These are phyloP conservation scores for Neonectria sp. DNA, from an alignment of 2,329 filamentous ascomycete species.

Conservation along the genomic window DNA sequence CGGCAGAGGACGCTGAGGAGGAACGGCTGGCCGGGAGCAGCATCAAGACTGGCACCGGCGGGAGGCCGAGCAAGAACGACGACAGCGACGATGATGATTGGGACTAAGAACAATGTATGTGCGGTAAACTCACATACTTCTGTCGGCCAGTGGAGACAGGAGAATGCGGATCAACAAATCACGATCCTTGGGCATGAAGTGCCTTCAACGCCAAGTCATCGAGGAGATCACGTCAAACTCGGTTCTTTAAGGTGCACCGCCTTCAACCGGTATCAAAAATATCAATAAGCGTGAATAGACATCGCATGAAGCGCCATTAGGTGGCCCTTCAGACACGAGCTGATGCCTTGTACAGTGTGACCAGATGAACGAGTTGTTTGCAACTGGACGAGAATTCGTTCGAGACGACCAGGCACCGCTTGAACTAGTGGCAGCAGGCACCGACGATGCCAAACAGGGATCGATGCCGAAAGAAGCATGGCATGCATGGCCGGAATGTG, in stretches of 20 bases:
- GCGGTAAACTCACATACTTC: constrained; percentile 11
- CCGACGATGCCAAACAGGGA: constrained; percentile 7
- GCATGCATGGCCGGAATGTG: constrained; percentile 1
- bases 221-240: neutral
- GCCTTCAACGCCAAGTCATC: constrained; percentile 8
- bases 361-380: too few relatives aligned
- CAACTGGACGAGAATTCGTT: neutral
- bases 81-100: constrained; percentile 74
- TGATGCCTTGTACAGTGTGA: constrained; percentile 21
- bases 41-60: constrained; percentile 66
- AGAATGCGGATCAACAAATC: constrained; percentile 11
- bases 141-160: constrained; percentile 7
- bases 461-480: neutral
- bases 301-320: neutral
- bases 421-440: constrained; percentile 9
- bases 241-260: constrained; percentile 3
- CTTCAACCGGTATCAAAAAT: neutral
- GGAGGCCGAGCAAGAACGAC: constrained; percentile 58
- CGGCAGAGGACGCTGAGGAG: constrained; percentile 73
- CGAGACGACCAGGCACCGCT: constrained; percentile 1
- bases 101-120: constrained; percentile 62
- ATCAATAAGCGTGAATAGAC: constrained; percentile 12
- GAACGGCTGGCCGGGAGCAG: constrained; percentile 66
- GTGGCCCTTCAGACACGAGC: neutral
- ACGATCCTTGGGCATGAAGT: constrained; percentile 4